Conservation (phyloP, 495 filamentous ascomycete genomes). For the Bombardia bombarda region DNA sequence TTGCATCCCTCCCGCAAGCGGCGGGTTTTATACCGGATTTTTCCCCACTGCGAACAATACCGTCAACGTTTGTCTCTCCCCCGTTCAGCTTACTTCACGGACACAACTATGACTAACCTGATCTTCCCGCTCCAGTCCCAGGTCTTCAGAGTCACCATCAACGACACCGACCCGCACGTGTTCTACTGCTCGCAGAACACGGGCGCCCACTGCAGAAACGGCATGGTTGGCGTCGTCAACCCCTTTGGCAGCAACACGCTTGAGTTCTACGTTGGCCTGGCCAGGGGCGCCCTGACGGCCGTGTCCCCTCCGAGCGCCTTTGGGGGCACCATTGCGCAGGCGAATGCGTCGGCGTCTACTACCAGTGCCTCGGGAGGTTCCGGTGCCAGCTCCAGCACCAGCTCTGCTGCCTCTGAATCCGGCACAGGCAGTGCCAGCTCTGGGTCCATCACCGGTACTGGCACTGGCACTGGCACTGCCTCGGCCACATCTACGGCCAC, state of each 20-base stretch:
- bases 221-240: constrained; percentile 33
- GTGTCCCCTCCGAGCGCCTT: constrained; percentile 4
- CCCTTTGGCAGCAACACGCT: constrained; percentile 8
- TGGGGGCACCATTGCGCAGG: neutral
- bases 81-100: neutral
- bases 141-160: constrained; percentile 42
- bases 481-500: neutral
- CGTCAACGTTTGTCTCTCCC: constrained; percentile 15
- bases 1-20: constrained; percentile 32
- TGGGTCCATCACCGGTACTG: neutral
- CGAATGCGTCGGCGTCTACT: too few relatives aligned
- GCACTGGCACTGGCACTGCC: neutral
- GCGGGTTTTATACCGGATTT: constrained; percentile 41
- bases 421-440: too few relatives aligned
- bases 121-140: too few relatives aligned
- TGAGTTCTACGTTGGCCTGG: constrained; percentile 10
- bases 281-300: constrained; percentile 10
- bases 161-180: constrained; percentile 44
- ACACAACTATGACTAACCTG: neutral
- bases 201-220: constrained; percentile 24
- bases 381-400: too few relatives aligned
- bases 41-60: constrained; percentile 19
- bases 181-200: constrained; percentile 43
- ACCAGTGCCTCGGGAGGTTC: too few relatives aligned
- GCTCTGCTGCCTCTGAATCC: too few relatives aligned